A percentile compares a stretch with the other conserved stretches of the same genome.
Conservation (phyloP, 306 rosid genomes). For the Betula pendula region DNA sequence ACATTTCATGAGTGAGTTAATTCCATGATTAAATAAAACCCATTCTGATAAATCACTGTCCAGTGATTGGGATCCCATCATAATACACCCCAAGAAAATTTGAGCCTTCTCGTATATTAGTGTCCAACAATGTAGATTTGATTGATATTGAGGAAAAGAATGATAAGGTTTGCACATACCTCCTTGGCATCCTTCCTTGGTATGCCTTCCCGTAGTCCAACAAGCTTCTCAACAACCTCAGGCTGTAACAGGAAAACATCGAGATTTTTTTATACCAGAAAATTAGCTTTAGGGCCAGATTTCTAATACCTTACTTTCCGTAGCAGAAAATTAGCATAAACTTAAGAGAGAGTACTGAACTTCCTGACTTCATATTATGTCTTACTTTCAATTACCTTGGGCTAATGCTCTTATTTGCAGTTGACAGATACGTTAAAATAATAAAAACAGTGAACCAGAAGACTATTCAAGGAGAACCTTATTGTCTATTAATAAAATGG, state of each 20-base stretch:
- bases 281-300: constrained; percentile 6
- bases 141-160: constrained; percentile 22
- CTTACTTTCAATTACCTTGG: neutral
- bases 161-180: constrained; percentile 47
- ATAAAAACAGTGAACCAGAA: neutral
- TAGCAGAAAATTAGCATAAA: constrained; percentile 1
- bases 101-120: constrained; percentile 10
- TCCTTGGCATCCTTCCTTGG: constrained; percentile 98
- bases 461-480: neutral
- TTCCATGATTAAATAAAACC: neutral
- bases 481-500: neutral
- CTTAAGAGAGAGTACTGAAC: neutral
- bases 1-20: neutral
- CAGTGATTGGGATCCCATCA: neutral
- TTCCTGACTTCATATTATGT: neutral
- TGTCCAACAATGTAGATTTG: constrained; percentile 1
- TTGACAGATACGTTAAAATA: neutral
- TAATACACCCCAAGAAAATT: constrained; percentile 15
- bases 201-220: constrained; percentile 90
- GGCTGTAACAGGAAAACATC: constrained; percentile 52
- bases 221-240: constrained; percentile 97
- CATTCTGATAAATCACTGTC: neutral
- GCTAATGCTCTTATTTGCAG: neutral
- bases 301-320: neutral
- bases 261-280: constrained; percentile 20